phyloP scores from a whole-genome alignment of 208 protist species.

The Strigomonas galati region DNA sequence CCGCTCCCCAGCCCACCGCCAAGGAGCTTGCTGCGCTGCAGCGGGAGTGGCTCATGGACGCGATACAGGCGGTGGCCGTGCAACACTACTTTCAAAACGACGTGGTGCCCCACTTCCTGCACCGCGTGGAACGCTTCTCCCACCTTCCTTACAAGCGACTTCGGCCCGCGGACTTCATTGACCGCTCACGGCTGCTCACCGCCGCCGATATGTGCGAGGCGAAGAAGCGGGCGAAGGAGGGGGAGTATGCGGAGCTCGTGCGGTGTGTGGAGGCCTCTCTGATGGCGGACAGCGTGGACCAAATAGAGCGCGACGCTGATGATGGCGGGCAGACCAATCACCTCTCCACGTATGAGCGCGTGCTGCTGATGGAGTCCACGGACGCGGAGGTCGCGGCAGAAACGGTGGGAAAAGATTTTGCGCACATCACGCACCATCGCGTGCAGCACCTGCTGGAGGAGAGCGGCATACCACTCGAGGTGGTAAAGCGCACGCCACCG shows the following conservation, averaged over 20 bases:
- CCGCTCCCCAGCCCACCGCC: no score
- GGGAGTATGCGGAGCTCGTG: conserved; percentile 45
- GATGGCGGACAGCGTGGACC: conserved; percentile 40
- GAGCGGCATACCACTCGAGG: conserved; percentile 50
- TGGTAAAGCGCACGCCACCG: conserved; percentile 1
- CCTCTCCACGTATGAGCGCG: conserved; percentile 35
- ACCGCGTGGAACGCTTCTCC: conserved; percentile 67
- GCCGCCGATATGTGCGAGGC: conserved; percentile 34
- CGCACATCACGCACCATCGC: conserved; percentile 36
- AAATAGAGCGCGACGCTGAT: conserved; percentile 31
- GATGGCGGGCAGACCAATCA: no score
- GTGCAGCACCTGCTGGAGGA: conserved; percentile 53
- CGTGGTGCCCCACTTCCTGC: conserved; percentile 55
- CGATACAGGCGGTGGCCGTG: conserved; percentile 36
- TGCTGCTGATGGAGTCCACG: conserved; percentile 64
- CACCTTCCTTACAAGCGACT: conserved; percentile 54
- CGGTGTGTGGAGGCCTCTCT: conserved; percentile 66
- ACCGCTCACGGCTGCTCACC: conserved; percentile 27
- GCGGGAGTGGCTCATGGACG: conserved; percentile 41
- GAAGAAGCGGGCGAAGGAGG: conserved; percentile 32
- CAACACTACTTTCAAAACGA: conserved; percentile 48
- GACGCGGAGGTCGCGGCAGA: conserved; percentile 32
- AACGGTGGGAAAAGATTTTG: conserved; percentile 54
- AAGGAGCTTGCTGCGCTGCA: conserved; percentile 7
- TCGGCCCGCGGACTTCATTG: conserved; percentile 28